Evolutionary conservation across 306 rosid species (phyloP), one percentile per base, ranked within the genome.

Genomic region (Erythrophleum fordii): DNA sequence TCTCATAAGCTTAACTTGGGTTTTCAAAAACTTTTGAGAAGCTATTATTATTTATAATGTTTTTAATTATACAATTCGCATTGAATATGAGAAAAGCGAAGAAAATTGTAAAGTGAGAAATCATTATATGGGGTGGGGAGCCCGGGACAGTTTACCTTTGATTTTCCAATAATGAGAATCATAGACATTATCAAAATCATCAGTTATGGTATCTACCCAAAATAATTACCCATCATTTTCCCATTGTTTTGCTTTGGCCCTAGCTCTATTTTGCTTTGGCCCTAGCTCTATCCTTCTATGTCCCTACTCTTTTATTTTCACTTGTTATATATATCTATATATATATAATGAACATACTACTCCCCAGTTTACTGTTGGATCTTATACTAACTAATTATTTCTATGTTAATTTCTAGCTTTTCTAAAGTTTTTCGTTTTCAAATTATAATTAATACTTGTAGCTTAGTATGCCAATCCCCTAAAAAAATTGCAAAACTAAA

Each of bases 211-310:
- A 95, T 95, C 97, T 87, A 74, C 69, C 78, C 83, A 87, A 86
- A 83, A 95, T 95, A 85, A 95, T 95, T 87, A 91, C 87, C 45
- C 91, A 92, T 94, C 90, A 88, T 90, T 86, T 87, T 88, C 84
- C 88, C 84, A 77, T 84, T 79, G 64, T 77, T 85, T 79, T 84
- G 84, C 89, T 86, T 84, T 88, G 89, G 77, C 86, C 85, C 83
- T 25, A n/a, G n/a, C n/a, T n/a, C n/a, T n/a, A n/a, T 77, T 85
- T 79, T 84, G 84, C 89, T 86, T 84, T 88, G 89, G 77, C 86
- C 85, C 83, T 25, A n/a, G n/a, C 65, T 81, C 76, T 52, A 80
- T 86, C 85, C 76, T 68, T 80, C 76, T 65, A 72, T 83, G 92
- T 86, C 91, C 92, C 93, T 84, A 86, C 92, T 74, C 82, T 58